phyloP scores from a whole-genome alignment of 2,329 filamentous ascomycete genomes.

The Fulvia fulva region DNA sequence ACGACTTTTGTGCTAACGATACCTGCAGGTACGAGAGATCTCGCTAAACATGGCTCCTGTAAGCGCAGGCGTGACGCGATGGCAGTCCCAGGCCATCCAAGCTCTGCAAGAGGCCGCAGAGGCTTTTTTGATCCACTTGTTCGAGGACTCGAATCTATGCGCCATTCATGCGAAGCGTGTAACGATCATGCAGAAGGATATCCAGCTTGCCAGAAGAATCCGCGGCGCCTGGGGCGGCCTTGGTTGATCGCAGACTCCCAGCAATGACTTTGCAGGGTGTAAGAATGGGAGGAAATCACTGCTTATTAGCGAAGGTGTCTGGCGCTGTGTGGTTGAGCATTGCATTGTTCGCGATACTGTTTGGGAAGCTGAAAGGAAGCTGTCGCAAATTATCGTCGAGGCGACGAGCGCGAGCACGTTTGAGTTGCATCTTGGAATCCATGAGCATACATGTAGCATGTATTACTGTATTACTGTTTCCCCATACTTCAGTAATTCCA shows the following conservation, averaged over 20 bases:
- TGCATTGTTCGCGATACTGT: conserved; percentile 13
- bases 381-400: not conserved
- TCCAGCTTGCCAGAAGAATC: conserved; percentile 92
- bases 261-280: not conserved
- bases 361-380: not conserved
- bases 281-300: not conserved
- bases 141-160: conserved; percentile 97
- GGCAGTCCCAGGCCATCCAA: conserved; percentile 97
- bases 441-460: too few species aligned
- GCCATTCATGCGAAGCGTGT: conserved; percentile 99
- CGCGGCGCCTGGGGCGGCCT: conserved; percentile 62
- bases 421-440: too few species aligned
- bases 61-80: conserved; percentile 66
- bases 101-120: conserved; percentile 98
- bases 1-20: not conserved
- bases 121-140: conserved; percentile 96
- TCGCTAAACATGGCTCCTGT: conserved; percentile 87
- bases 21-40: conserved; percentile 73
- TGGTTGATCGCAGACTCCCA: conserved; percentile 7
- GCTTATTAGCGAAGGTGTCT: conserved; percentile 24
- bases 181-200: conserved; percentile 96
- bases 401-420: not conserved
- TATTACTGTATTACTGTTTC: too few species aligned
- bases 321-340: conserved; percentile 16
- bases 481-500: not conserved